Percentiles rank a stretch among this genome's conserved stretches.
Evolutionary conservation across 139 green algal genomes (phyloP).

Genomic region (Haematococcus lacustris): DNA sequence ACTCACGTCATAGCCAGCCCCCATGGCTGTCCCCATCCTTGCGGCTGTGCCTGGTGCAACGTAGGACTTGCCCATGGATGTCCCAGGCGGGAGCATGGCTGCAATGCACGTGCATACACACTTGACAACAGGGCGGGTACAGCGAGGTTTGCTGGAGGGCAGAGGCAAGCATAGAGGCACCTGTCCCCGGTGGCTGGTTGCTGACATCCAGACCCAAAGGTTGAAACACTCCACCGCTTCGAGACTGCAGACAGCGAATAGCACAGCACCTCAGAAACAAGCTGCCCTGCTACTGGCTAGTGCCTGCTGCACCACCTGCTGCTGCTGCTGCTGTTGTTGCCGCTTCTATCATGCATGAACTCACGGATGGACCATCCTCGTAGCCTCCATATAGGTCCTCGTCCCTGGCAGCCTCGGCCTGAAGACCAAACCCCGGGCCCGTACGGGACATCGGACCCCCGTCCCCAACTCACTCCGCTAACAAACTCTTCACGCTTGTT

Average conservation of each 20-base stretch:
- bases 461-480: no score
- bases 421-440: no score
- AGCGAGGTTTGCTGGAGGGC: not conserved
- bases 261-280: not conserved
- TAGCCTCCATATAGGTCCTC: slow-evolving; percentile 62
- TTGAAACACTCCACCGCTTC: slow-evolving; percentile 20
- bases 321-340: not conserved
- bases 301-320: not conserved
- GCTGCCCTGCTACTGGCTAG: not conserved
- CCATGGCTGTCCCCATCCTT: slow-evolving; percentile 21
- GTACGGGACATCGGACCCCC: no score
- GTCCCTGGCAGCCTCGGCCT: no score
- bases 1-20: not conserved
- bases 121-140: not conserved
- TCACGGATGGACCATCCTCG: slow-evolving; percentile 25
- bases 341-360: not conserved
- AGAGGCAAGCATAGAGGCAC: not conserved
- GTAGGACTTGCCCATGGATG: slow-evolving; percentile 38
- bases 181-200: not conserved
- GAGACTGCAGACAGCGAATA: not conserved
- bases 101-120: not conserved
- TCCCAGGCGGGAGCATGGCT: slow-evolving; percentile 31
- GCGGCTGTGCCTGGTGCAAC: slow-evolving; percentile 23
- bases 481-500: no score
- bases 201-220: slow-evolving; percentile 14